Percentiles rank a stretch among this genome's conserved stretches.
Evolutionary conservation across 2,329 filamentous ascomycete genomes (phyloP).

Genomic region (Verticillium alfalfae): DNA sequence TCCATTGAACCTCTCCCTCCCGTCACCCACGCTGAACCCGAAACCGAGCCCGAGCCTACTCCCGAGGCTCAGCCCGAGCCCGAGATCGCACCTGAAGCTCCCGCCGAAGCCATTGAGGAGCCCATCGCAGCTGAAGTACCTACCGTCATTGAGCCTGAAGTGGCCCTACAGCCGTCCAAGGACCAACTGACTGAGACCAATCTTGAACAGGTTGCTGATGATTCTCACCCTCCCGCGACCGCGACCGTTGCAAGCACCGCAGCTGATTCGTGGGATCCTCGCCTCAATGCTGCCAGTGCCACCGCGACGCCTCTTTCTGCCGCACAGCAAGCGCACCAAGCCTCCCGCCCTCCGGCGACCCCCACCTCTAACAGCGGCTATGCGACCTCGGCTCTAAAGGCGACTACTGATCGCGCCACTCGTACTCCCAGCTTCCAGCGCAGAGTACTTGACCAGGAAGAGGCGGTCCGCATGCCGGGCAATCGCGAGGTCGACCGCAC

Average conservation of each 20-base stretch:
- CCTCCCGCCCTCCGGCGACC: constrained; percentile 37
- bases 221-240: constrained; percentile 69
- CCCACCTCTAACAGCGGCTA: constrained; percentile 51
- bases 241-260: constrained; percentile 85
- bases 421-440: constrained; percentile 79
- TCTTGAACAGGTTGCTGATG: constrained; percentile 83
- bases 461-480: constrained; percentile 96
- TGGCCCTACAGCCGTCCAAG: constrained; percentile 62
- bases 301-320: constrained; percentile 62
- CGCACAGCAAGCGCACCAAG: constrained; percentile 57
- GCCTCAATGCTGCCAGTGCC: constrained; percentile 51
- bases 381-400: constrained; percentile 77
- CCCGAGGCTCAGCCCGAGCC: constrained; percentile 30
- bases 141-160: constrained; percentile 42
- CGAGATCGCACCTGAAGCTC: constrained; percentile 20
- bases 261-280: constrained; percentile 77
- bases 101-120: constrained; percentile 24
- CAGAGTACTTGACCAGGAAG: constrained; percentile 87
- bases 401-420: constrained; percentile 54
- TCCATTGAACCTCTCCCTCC: constrained; percentile 30
- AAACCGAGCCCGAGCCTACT: constrained; percentile 5
- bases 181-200: constrained; percentile 88
- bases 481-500: constrained; percentile 92
- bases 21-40: constrained; percentile 16
- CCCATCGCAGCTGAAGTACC: constrained; percentile 16